phyloP scores from a whole-genome alignment of 2,329 filamentous ascomycete species.

The Aspergillus hiratsukae region DNA sequence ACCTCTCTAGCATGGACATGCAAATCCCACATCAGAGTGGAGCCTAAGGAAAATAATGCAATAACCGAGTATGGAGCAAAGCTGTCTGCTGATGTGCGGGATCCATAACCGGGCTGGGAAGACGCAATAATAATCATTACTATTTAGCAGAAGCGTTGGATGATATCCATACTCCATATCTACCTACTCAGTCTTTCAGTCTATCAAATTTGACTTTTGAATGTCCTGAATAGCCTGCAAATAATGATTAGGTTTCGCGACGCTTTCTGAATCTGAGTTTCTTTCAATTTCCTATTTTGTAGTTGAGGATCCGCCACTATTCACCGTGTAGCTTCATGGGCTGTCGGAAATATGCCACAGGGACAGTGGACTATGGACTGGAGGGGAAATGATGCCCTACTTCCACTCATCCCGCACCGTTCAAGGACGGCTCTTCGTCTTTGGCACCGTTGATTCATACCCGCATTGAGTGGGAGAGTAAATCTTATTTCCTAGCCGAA shows the following conservation, averaged over 20 bases:
- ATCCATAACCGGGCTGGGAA: constrained; percentile 1
- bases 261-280: neutral
- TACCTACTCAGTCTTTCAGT: neutral
- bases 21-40: constrained; percentile 7
- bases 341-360: constrained; percentile 11
- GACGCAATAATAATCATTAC: neutral
- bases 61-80: constrained; percentile 2
- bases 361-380: neutral
- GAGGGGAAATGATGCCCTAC: neutral
- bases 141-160: neutral
- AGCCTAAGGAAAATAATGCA: constrained; percentile 1
- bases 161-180: neutral
- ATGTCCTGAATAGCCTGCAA: neutral
- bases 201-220: neutral
- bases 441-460: neutral
- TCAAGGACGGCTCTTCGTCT: neutral
- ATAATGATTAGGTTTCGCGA: neutral
- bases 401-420: neutral
- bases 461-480: neutral
- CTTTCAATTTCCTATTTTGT: constrained; percentile 7
- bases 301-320: constrained; percentile 7
- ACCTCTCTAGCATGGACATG: neutral
- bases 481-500: neutral
- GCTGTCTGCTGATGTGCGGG: neutral
- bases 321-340: constrained; percentile 1